Base-by-base conservation (phyloP, 352 stramenopile species). In the Phytophthora boehmeriae region DNA sequence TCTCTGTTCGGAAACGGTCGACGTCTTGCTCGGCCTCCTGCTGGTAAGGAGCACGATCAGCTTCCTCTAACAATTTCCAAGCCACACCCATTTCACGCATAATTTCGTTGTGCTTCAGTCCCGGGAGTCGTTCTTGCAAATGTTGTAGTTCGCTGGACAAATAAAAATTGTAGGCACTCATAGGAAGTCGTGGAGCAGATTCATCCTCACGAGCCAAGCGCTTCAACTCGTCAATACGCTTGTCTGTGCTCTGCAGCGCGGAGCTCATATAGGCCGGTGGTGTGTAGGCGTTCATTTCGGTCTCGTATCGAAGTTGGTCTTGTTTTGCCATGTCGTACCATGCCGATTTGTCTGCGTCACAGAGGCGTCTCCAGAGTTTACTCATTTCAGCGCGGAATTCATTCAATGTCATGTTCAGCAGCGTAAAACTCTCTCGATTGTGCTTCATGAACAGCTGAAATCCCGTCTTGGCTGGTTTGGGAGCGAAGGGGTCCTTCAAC, bases 391-490 rank as follows among this genome's bases (percentile, higher is more conserved):
- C 60, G 16, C 65, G 74, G 34, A 89, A 86, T 45, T 78, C 77
- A 20, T 86, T 83, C 32, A 81, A 63, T 20, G 79, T 75, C 66
- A 88, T 80, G 38, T 75, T 71, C 10, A 84, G 48, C 11, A 86
- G 69, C 35, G 67, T 59, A 23, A 89, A 80, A 30, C 68, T 84
- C 56, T 84, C 73, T 14, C 73, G 75, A 23, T 88, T 80, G 51
- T 84, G 71, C 22, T 58, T 69, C 51, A 91, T 66, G 45, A 91
- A 89, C 16, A 87, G 59, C 41, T 89, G 79, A 34, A 91, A 91
- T 19, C 61, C 77, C n/a, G 76, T 79, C 48, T 76, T 76, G 4
- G 79, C 68, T 5, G 63, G 48, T 42, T 81, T 76, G 8, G 71
- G 75, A 1, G 73, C 70, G 23, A 69, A 76, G 6, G 77, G 65